phyloP scores from a whole-genome alignment of 352 stramenopile genomes.

The Pythium periplocum region DNA sequence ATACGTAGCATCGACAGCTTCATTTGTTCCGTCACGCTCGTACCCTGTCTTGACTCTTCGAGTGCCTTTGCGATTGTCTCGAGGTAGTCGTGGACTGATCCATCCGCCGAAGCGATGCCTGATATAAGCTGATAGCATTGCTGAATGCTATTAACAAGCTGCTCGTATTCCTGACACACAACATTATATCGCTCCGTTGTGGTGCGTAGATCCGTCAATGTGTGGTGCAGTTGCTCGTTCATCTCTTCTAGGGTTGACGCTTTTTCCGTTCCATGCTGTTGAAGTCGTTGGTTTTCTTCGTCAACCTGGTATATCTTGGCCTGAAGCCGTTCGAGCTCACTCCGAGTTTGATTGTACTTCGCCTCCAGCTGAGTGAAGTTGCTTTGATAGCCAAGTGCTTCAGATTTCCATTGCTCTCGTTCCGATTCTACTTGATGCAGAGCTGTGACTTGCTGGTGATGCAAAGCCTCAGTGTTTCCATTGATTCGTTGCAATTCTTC shows the following conservation, averaged over 20 bases:
- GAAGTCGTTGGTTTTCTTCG: constrained; percentile 35
- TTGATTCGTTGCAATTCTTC: constrained; percentile 42
- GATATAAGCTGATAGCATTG: constrained; percentile 32
- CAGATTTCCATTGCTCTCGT: constrained; percentile 19
- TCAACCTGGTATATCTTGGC: constrained; percentile 24
- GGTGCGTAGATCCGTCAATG: constrained; percentile 29
- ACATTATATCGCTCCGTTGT: constrained; percentile 25
- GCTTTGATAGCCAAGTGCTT: constrained; percentile 15
- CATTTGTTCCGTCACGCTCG: constrained; percentile 29
- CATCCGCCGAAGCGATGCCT: neutral
- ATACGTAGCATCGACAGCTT: constrained; percentile 40
- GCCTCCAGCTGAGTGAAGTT: constrained; percentile 16
- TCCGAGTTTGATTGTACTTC: constrained; percentile 8
- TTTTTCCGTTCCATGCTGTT: constrained; percentile 42
- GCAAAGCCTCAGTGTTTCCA: constrained; percentile 27
- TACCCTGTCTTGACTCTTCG: constrained; percentile 16
- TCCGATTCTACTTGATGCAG: constrained; percentile 23
- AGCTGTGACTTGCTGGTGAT: constrained; percentile 18
- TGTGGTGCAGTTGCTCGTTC: constrained; percentile 46
- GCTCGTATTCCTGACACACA: constrained; percentile 27
- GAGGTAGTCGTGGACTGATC: neutral
- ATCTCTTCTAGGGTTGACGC: constrained; percentile 46
- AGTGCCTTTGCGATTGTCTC: constrained; percentile 9
- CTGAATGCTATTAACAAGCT: constrained; percentile 14
- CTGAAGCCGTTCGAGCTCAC: constrained; percentile 31